Conservation (phyloP, 2,329 filamentous ascomycete species). For the Zymoseptoria brevis region DNA sequence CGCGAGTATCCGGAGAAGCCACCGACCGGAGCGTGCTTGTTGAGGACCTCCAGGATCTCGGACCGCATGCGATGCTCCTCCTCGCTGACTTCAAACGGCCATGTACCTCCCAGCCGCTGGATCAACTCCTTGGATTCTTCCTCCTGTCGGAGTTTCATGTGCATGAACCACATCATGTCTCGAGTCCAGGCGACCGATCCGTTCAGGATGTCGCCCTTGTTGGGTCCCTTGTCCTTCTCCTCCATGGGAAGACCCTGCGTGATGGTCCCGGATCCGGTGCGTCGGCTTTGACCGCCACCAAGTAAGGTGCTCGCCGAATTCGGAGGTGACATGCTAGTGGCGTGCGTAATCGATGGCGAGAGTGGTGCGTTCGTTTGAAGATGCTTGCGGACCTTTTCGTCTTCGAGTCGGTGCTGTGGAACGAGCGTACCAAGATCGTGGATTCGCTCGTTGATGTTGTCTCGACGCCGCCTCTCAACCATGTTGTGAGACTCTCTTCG, state of each 20-base stretch:
- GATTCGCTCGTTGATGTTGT: conserved; percentile 98
- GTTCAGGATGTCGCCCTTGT: conserved; percentile 97
- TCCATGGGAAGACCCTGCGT: conserved; percentile 88
- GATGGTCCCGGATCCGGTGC: conserved; percentile 63
- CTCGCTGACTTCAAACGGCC: conserved; percentile 77
- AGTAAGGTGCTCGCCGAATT: conserved; percentile 80
- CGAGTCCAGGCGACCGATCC: conserved; percentile 94
- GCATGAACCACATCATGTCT: conserved; percentile 94
- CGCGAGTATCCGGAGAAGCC: conserved; percentile 65
- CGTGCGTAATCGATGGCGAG: conserved; percentile 65
- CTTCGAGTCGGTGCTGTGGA: conserved; percentile 83
- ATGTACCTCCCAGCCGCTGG: conserved; percentile 61
- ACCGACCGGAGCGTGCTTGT: conserved; percentile 66
- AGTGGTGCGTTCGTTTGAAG: conserved; percentile 86
- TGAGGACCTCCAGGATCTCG: conserved; percentile 78
- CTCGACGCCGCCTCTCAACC: conserved; percentile 85
- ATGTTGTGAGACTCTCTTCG: conserved; percentile 92
- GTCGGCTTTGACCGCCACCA: conserved; percentile 73
- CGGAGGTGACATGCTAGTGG: conserved; percentile 60
- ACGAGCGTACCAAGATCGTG: conserved; percentile 93
- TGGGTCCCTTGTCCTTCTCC: conserved; percentile 96
- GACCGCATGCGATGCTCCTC: conserved; percentile 94
- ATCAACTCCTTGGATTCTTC: conserved; percentile 75
- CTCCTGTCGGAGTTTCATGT: conserved; percentile 81
- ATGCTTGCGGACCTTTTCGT: conserved; percentile 94